phyloP scores from a whole-genome alignment of 208 protist species.

The Trypanosoma congolense region DNA sequence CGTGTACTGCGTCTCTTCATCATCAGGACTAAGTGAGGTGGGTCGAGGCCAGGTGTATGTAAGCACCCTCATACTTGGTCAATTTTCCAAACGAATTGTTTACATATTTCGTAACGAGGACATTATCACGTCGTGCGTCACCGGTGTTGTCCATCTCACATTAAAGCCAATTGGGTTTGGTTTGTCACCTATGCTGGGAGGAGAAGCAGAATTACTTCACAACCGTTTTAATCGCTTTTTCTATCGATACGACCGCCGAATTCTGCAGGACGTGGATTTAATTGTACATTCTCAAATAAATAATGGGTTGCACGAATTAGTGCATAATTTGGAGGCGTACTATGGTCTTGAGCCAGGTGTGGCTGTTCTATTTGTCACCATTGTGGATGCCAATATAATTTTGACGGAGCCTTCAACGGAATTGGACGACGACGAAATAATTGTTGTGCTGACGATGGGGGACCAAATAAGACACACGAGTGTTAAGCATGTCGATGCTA shows the following conservation, averaged over 20 bases:
- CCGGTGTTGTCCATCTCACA: constrained; percentile 54
- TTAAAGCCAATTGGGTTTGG: constrained; percentile 60
- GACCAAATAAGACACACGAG: constrained; percentile 34
- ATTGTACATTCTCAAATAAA: constrained; percentile 38
- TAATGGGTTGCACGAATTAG: constrained; percentile 48
- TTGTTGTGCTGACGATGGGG: constrained; percentile 68
- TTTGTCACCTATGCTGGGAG: constrained; percentile 23
- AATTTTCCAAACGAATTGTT: constrained; percentile 52
- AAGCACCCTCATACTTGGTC: constrained; percentile 34
- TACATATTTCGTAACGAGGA: constrained; percentile 51
- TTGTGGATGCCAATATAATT: constrained; percentile 45
- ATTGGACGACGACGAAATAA: constrained; percentile 40
- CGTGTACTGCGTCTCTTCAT: constrained; percentile 25
- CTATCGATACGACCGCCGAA: constrained; percentile 62
- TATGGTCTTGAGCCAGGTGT: constrained; percentile 76
- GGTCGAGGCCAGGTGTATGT: constrained; percentile 50
- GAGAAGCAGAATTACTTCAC: constrained; percentile 58
- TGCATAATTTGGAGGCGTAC: constrained; percentile 62
- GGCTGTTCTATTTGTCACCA: constrained; percentile 40
- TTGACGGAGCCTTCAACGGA: constrained; percentile 33
- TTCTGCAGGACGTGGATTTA: constrained; percentile 52
- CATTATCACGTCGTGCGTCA: constrained; percentile 25
- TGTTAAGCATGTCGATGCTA: constrained; percentile 35
- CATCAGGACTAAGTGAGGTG: constrained; percentile 47
- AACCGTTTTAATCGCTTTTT: constrained; percentile 71